Evolutionary conservation across 345 rosid genomes (phyloP).

Genomic region (Brassica cretica): DNA sequence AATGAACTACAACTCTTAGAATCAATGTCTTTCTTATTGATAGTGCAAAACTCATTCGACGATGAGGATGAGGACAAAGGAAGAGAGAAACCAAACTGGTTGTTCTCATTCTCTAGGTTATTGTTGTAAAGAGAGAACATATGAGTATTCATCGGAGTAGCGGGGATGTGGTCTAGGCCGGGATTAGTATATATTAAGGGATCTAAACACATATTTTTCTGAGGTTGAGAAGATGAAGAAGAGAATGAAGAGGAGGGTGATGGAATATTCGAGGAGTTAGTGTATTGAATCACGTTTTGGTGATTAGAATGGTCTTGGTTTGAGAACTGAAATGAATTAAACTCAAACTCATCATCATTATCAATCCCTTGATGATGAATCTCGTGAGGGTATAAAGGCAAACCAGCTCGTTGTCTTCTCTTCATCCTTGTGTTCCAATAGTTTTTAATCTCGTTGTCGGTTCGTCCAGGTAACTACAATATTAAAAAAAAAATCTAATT

Average conservation of each 20-base stretch:
- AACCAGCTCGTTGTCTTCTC: conserved; percentile 72
- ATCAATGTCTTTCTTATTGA: conserved; percentile 25
- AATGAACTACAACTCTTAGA: conserved; percentile 52
- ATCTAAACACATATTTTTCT: conserved; percentile 20
- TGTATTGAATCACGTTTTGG: conserved; percentile 28
- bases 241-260: conserved; percentile 41
- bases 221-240: conserved; percentile 37
- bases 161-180: conserved; percentile 23
- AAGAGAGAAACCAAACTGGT: conserved; percentile 31
- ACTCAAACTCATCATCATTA: conserved; percentile 29
- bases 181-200: conserved; percentile 37
- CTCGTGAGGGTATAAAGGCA: conserved; percentile 73
- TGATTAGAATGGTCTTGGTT: conserved; percentile 32
- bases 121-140: conserved; percentile 36
- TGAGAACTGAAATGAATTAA: conserved; percentile 34
- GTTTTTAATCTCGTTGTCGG: conserved; percentile 89
- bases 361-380: conserved; percentile 25
- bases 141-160: conserved; percentile 17
- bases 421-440: conserved; percentile 86
- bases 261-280: conserved; percentile 30
- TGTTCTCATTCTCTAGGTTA: conserved; percentile 18
- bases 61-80: conserved; percentile 41
- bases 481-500: neutral
- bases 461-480: conserved; percentile 75
- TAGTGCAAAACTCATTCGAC: conserved; percentile 23